These are phyloP conservation scores for Viridothelium virens DNA, from an alignment of 495 filamentous ascomycete species.

Conservation along the genomic window DNA sequence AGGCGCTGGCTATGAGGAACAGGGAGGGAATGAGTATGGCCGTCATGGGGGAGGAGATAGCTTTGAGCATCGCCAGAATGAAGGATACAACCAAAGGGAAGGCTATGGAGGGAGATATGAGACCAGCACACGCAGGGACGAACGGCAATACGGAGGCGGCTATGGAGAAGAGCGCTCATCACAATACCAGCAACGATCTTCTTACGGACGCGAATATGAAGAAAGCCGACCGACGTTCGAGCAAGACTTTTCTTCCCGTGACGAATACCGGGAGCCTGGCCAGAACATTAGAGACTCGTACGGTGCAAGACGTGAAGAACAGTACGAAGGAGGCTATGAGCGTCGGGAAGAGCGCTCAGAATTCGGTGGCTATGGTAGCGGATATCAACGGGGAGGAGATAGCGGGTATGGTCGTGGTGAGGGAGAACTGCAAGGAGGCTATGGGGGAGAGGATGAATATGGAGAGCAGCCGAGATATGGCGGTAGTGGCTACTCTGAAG, in stretches of 20 bases:
- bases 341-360: not conserved
- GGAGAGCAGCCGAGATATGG: not conserved
- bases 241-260: not conserved
- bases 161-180: not conserved
- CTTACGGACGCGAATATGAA: not conserved
- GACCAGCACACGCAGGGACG: not conserved
- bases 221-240: not conserved
- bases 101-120: not conserved
- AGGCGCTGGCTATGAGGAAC: constrained; percentile 10
- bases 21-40: constrained; percentile 1
- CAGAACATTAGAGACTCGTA: not conserved
- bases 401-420: constrained; percentile 12
- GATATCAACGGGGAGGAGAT: not conserved
- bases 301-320: not conserved
- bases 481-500: not conserved
- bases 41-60: not conserved
- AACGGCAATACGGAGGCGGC: not conserved
- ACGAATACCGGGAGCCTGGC: not conserved
- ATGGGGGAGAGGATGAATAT: constrained; percentile 7
- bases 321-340: not conserved
- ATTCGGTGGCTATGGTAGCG: constrained; percentile 8
- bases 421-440: not conserved
- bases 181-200: constrained; percentile 1
- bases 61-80: not conserved
- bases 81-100: not conserved